Percentiles rank a stretch among this genome's conserved stretches.
Evolutionary conservation across 2,329 filamentous ascomycete species (phyloP).

Genomic region (Fusarium sulawesiense): DNA sequence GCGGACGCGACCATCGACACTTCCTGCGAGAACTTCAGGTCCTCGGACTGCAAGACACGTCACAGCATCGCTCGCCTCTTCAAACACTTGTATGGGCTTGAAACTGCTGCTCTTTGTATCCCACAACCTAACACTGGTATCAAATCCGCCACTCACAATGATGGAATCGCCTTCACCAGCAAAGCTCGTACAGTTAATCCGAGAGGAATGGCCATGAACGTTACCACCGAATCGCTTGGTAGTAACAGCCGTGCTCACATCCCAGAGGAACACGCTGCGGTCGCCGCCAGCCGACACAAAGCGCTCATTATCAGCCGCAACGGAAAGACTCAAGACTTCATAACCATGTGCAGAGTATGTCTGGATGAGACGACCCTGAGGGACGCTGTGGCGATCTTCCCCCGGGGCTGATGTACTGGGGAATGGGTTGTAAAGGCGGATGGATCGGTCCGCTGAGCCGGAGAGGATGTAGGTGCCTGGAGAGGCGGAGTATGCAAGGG

Average conservation of each 20-base stretch:
- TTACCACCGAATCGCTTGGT: constrained; percentile 76
- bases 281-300: constrained; percentile 93
- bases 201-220: constrained; percentile 71
- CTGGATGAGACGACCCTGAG: constrained; percentile 77
- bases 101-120: constrained; percentile 66
- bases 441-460: constrained; percentile 84
- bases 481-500: constrained; percentile 77
- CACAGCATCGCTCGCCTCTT: constrained; percentile 79
- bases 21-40: constrained; percentile 75
- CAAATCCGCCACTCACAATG: constrained; percentile 78
- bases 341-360: constrained; percentile 92
- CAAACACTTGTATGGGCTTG: constrained; percentile 77
- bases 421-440: constrained; percentile 86
- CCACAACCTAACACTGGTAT: constrained; percentile 82
- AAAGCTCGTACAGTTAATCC: constrained; percentile 84
- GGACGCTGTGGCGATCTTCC: constrained; percentile 47
- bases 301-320: constrained; percentile 80
- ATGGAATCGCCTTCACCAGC: constrained; percentile 80
- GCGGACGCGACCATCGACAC: constrained; percentile 85
- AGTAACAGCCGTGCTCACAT: constrained; percentile 84
- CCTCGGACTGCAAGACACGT: constrained; percentile 61
- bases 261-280: constrained; percentile 92
- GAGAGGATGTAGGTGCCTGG: constrained; percentile 84
- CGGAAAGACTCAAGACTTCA: constrained; percentile 84
- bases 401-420: constrained; percentile 57